Base-by-base conservation (phyloP, 2,329 filamentous ascomycete genomes). In the Pezicula rhizophila region DNA sequence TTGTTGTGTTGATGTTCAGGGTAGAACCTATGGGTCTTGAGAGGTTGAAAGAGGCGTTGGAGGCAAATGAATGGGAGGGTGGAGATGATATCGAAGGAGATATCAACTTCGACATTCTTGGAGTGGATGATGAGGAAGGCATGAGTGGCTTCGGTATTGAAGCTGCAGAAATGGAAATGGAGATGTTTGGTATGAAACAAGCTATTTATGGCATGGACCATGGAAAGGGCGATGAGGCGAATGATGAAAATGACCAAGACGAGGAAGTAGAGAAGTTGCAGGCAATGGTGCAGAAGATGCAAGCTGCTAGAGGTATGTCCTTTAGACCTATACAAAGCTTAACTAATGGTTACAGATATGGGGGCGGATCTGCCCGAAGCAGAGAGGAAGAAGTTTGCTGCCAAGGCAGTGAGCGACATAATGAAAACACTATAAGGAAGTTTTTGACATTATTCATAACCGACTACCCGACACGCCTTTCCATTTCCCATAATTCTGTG, bases 41-140 rank as follows among this genome's bases (percentile, higher is more conserved):
- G 1, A 72, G 83, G 8, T 71, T 80, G 2, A 69, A 72, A 8
- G 81, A 86, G 59, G 82, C 82, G 0, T 64, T 87, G 12, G 75
- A 85, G 59, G 71, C 80, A 14, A 86, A 85, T 60, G 82, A 85
- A 63, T 87, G 83, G 83, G 72, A 69, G 2, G 62, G 55, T 14
- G 61, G 55, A 8, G 66, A 70, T 49, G 65, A 65, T 1, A 58
- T 66, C 14, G 57, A 46, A 52, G 65, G 64, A 2, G 64, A 67
- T 35, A 62, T 67, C 1, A 64, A 68, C 18, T 64, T 68, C 28
- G 66, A 60, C 2, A 64, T 67, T 14, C 55, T 69, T 40, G 66
- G 70, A 50, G 60, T 60, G 10, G 57, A 54, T 8, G 55, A 55
- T 8, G 59, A 62, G 15, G 60, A 56, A 59, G 55, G 17, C 57